A percentile compares a stretch with the other conserved stretches of the same genome.
phyloP scores from a whole-genome alignment of 1,139 yeast genomes.

The Sugiyamaella xylanicola region DNA sequence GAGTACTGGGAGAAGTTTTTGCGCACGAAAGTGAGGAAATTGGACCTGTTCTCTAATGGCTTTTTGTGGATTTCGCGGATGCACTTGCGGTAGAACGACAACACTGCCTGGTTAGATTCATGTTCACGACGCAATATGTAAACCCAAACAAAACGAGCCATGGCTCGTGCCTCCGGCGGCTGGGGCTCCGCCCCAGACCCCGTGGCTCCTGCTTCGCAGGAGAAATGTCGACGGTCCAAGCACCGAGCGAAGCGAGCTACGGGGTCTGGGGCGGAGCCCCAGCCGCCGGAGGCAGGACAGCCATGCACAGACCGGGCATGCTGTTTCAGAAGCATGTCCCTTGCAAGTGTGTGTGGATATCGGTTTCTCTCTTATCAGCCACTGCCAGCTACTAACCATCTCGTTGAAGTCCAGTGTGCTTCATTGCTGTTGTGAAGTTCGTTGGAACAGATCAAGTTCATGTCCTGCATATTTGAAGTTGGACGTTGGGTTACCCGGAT shows the following conservation, averaged over 20 bases:
- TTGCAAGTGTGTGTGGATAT: no score
- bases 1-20: constrained; percentile 66
- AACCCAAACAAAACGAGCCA: no score
- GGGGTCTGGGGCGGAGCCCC: no score
- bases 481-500: constrained; percentile 9
- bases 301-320: no score
- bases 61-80: constrained; percentile 42
- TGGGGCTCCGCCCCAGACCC: no score
- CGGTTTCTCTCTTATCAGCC: no score
- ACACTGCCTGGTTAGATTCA: constrained; percentile 31
- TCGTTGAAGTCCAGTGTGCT: constrained; percentile 37
- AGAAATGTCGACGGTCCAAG: background rate
- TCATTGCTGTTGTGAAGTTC: constrained; percentile 18
- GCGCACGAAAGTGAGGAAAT: constrained; percentile 46
- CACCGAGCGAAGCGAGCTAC: no score
- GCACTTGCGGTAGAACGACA: constrained; percentile 44
- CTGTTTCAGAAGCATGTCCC: no score
- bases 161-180: no score
- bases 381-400: constrained; percentile 34
- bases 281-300: no score
- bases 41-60: constrained; percentile 37
- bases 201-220: no score
- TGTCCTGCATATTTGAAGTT: background rate
- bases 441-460: background rate
- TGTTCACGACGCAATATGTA: no score